Conservation (phyloP, 768 basidiomycete species). For the Pisolithus albus region DNA sequence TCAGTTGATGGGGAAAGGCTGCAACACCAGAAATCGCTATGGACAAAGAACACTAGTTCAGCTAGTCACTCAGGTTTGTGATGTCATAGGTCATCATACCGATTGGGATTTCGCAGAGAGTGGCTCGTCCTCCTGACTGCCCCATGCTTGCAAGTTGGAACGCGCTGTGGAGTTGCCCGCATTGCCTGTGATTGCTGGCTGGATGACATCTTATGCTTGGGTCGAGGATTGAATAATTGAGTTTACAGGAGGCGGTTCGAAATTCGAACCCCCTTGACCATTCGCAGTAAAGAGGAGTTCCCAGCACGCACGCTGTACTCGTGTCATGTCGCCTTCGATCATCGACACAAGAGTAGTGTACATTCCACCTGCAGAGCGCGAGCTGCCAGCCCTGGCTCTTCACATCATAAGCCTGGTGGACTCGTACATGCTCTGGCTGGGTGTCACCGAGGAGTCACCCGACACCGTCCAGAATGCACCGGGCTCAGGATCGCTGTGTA, state of each 20-base stretch:
- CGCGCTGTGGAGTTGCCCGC: constrained; percentile 6
- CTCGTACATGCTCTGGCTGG: constrained; percentile 81
- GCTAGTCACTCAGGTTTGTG: not conserved
- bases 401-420: constrained; percentile 62
- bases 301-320: no score
- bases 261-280: not conserved
- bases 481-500: constrained; percentile 49
- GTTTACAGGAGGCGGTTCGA: no score
- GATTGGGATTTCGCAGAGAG: constrained; percentile 25
- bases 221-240: no score
- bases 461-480: constrained; percentile 45
- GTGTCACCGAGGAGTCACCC: constrained; percentile 43
- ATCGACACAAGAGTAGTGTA: constrained; percentile 40
- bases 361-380: constrained; percentile 42
- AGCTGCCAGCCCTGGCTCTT: constrained; percentile 53
- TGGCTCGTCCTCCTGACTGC: constrained; percentile 24
- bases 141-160: constrained; percentile 25
- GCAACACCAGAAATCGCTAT: constrained; percentile 36
- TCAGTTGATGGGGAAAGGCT: constrained; percentile 4
- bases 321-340: constrained; percentile 20
- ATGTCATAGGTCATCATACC: constrained; percentile 24
- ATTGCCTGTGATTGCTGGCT: constrained; percentile 1
- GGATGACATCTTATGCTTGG: constrained; percentile 1
- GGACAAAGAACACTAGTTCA: not conserved
- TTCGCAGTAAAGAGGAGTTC: no score